Evolutionary conservation across 192 early-diverging fungal species (phyloP), one percentile per base, ranked within the genome.

Genomic region (Linderina pennispora): DNA sequence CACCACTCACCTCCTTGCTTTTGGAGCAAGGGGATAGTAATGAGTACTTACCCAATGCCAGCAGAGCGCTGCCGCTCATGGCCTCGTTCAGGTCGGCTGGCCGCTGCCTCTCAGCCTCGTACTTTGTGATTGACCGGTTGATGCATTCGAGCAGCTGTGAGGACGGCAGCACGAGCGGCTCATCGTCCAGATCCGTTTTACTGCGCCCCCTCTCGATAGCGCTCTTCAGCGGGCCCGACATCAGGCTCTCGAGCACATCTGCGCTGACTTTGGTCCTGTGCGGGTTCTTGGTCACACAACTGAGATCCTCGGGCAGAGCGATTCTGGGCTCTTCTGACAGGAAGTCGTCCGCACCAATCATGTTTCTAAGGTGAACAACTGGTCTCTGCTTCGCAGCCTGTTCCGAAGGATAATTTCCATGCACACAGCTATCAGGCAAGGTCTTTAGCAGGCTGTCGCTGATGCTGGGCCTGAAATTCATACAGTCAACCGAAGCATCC

Each of bases 111-210:
- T n/a, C n/a, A n/a, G 69, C 62, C n/a, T 54, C 68, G 0, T 36
- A 28, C 23, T 37, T 40, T 13, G 53, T 50, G 36, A 73, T 40
- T 5, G 53, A 36, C 21, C 35, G 31, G 28, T 48, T 48, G 50
- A 73, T 73, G 39, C 57, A 54, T 16, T 26, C 36, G 25, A 73
- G 35, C 4, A 73, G 57, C 50, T 65, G 62, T 3, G 69, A 73
- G 13, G 69, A 73, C 22, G 69, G 69, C 13, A 73, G 62, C 16
- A 42, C 58, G 23, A 58, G 33, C 19, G 35, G 18, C 3, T 21
- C 14, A 7, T 17, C 14, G 11, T 14, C 14, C 23, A 7, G 10
- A 17, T 37, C 28, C n/a, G 13, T n/a, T 9, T 33, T 33, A 16
- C 58, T 43, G 10, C 52, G 52, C 32, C 24, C 39, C 24, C 16